Evolutionary conservation across 768 basidiomycete genomes (phyloP), one percentile per base, ranked within the genome.

Genomic region (Tricholoma bakamatsutake): DNA sequence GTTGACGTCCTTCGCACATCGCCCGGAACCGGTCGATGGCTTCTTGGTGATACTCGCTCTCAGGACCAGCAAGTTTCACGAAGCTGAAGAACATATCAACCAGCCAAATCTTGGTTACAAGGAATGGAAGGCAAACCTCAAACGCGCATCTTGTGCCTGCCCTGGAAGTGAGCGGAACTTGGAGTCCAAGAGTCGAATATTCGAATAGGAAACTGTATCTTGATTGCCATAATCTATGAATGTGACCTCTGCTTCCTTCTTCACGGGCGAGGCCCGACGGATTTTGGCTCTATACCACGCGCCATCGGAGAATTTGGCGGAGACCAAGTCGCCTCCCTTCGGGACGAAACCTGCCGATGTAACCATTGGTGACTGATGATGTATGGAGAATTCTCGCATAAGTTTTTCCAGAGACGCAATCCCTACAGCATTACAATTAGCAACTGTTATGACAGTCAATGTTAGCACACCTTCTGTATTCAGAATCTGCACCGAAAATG

Each of bases 221-320:
- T 94, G 90, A 70, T 99, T 98, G 31, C 96, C 96, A 66, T 96
- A 92, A 68, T 92, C 88, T 62, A 98, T 95, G 73, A 98, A 98
- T 7, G 87, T 86, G 33, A 99, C 87, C 68, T 97, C 92, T 5
- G 93, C 94, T 70, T 97, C 93, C 67, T 89, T 93, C 73, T 95
- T 97, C 40, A 90, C 63, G 4, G 91, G 83, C 45, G 92, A 95
- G n/a, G 83, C 74, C 18, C 90, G 81, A 52, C 89, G 88, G 57
- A 98, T 86, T 73, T 85, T 90, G 43, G 96, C 96, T 51, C 96
- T 89, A 71, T 98, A 98, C 97, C 96, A 99, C 48, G 87, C 77
- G 7, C 91, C 91, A 64, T 97, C 90, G 48, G 88, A 90, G 72
- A 98, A 98, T 66, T 93, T 93, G 15, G 94, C 96, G 11, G 92